These are phyloP conservation scores for Purshia tridentata DNA, from an alignment of 306 rosid species.

Conservation along the genomic window DNA sequence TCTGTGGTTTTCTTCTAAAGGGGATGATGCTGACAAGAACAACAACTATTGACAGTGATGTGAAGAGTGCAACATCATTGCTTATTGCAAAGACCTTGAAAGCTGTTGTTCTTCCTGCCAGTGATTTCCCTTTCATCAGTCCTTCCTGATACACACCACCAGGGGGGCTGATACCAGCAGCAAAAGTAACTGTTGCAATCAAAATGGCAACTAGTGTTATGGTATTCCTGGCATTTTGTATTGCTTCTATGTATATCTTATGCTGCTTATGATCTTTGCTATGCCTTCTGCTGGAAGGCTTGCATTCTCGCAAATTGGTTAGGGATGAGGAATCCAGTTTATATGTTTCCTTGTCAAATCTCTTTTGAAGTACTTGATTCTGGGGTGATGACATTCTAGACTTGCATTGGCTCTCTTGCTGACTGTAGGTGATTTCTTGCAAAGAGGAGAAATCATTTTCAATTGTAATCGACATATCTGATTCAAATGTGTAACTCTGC, in stretches of 20 bases:
- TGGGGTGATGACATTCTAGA: constrained; percentile 33
- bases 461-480: constrained; percentile 20
- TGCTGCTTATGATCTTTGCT: constrained; percentile 22
- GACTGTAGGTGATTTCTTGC: constrained; percentile 30
- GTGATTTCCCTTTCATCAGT: constrained; percentile 42
- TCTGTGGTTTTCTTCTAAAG: constrained; percentile 43
- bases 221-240: constrained; percentile 71
- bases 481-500: constrained; percentile 28
- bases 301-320: constrained; percentile 21
- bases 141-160: constrained; percentile 60
- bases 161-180: constrained; percentile 64
- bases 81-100: constrained; percentile 62
- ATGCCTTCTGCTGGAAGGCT: constrained; percentile 30
- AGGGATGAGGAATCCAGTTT: constrained; percentile 29
- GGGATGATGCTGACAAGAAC: constrained; percentile 77
- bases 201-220: constrained; percentile 55
- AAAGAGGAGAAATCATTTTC: constrained; percentile 32
- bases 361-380: constrained; percentile 25
- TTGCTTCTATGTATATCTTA: constrained; percentile 58
- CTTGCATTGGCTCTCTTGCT: constrained; percentile 27
- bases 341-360: constrained; percentile 28
- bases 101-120: constrained; percentile 37
- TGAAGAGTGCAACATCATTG: constrained; percentile 54
- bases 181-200: constrained; percentile 67
- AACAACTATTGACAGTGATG: constrained; percentile 58